phyloP scores from a whole-genome alignment of 192 early-diverging fungal genomes.

The Glomus cerebriforme region DNA sequence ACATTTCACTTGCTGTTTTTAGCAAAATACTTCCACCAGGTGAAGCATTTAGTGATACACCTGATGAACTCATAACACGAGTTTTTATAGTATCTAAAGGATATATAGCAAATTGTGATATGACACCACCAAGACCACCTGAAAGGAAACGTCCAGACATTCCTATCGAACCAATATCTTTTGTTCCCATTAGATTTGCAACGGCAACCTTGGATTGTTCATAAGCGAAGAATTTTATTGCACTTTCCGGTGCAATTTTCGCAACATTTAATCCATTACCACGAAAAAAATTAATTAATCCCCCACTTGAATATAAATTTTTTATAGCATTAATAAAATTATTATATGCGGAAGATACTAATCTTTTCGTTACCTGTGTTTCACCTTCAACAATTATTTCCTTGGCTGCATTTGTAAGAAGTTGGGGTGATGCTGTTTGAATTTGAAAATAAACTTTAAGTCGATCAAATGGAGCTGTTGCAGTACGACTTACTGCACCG shows the following conservation, averaged over 20 bases:
- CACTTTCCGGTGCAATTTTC: constrained; percentile 77
- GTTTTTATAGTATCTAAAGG: constrained; percentile 79
- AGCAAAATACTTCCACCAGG: background rate
- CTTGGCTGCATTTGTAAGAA: constrained; percentile 31
- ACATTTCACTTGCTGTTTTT: constrained; percentile 62
- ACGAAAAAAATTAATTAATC: constrained; percentile 66
- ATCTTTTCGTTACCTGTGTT: background rate
- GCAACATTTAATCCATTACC: constrained; percentile 79
- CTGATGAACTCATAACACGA: constrained; percentile 68
- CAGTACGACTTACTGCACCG: constrained; percentile 71
- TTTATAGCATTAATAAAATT: constrained; percentile 40
- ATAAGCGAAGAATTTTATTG: constrained; percentile 77
- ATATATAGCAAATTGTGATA: constrained; percentile 74
- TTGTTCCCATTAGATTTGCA: constrained; percentile 34
- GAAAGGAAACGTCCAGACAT: constrained; percentile 64
- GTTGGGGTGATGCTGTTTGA: constrained; percentile 30
- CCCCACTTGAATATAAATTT: constrained; percentile 66
- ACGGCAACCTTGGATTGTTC: constrained; percentile 59
- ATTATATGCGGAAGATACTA: background rate
- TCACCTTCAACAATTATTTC: background rate
- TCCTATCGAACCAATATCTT: constrained; percentile 44
- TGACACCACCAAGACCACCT: constrained; percentile 71
- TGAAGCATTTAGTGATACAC: constrained; percentile 2
- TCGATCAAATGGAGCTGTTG: constrained; percentile 73
- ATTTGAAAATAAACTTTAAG: constrained; percentile 59